Conservation (phyloP, 2,329 filamentous ascomycete genomes). For the Aureobasidium sp. region DNA sequence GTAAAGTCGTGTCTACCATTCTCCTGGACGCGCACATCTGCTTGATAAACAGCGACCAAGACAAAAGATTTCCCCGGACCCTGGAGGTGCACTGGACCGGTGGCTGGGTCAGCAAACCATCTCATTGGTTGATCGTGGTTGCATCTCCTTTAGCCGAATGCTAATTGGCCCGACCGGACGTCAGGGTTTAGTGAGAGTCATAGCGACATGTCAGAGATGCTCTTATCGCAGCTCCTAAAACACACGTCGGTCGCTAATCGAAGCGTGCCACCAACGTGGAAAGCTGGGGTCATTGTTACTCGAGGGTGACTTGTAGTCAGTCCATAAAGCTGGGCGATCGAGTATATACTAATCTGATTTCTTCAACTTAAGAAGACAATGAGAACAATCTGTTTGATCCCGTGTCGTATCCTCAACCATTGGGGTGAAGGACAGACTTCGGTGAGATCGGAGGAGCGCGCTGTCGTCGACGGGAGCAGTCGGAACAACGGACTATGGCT, state of each 20-base stretch:
- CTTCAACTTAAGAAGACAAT: not conserved
- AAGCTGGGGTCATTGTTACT: not conserved
- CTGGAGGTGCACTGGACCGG: not conserved
- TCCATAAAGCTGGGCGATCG: too few relatives aligned
- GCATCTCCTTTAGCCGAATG: not conserved
- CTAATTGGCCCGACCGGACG: not conserved
- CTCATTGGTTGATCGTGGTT: not conserved
- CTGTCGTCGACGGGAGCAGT: not conserved
- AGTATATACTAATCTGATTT: not conserved
- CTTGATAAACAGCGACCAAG: not conserved
- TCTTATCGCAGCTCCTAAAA: conserved; percentile 6
- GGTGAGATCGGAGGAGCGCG: not conserved
- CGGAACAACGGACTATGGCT: not conserved
- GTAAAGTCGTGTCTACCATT: not conserved
- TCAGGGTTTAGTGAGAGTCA: not conserved
- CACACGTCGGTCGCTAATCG: not conserved
- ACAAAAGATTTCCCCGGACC: conserved; percentile 13
- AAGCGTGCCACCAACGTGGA: not conserved
- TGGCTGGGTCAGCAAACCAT: conserved; percentile 3
- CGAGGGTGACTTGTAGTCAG: too few relatives aligned
- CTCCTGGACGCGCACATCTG: not conserved
- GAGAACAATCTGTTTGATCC: not conserved
- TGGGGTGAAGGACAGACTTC: conserved; percentile 2
- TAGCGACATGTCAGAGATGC: not conserved
- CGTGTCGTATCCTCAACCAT: not conserved